phyloP scores from a whole-genome alignment of 2,329 filamentous ascomycete species.

The Pseudocercospora pini-densiflorae region DNA sequence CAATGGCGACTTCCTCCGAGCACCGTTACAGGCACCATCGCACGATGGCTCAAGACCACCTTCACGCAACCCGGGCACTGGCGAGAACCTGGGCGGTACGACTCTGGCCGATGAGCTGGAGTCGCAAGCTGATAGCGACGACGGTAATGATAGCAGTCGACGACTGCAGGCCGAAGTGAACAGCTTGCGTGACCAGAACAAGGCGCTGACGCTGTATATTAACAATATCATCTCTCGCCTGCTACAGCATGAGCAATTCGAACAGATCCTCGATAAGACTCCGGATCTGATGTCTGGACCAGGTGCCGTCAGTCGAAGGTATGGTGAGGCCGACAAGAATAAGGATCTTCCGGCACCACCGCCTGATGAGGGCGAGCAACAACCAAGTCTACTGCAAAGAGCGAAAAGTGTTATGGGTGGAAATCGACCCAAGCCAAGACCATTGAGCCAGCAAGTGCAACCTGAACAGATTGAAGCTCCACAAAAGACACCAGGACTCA shows the following conservation, averaged over 20 bases:
- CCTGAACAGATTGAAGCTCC: slow-evolving; percentile 15
- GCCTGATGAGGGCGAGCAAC: slow-evolving; percentile 58
- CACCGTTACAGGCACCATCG: slow-evolving; percentile 26
- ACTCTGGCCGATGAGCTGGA: slow-evolving; percentile 89
- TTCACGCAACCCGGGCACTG: slow-evolving; percentile 40
- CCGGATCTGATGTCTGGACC: slow-evolving; percentile 62
- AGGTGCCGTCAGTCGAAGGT: slow-evolving; percentile 25
- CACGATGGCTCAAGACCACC: slow-evolving; percentile 59
- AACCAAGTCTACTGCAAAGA: slow-evolving; percentile 57
- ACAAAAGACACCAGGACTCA: slow-evolving; percentile 38
- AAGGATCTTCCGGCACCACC: slow-evolving; percentile 86
- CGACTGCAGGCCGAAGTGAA: slow-evolving; percentile 77
- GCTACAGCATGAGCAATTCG: slow-evolving; percentile 91
- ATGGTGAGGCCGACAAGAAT: slow-evolving; percentile 57
- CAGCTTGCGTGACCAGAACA: slow-evolving; percentile 88
- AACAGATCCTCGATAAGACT: slow-evolving; percentile 86
- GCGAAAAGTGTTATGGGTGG: slow-evolving; percentile 63
- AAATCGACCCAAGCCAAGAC: slow-evolving; percentile 37
- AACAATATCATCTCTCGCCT: slow-evolving; percentile 98
- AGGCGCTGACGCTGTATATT: slow-evolving; percentile 95
- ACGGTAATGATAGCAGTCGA: slow-evolving; percentile 66
- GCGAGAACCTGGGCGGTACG: slow-evolving; percentile 46
- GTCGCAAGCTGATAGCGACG: slow-evolving; percentile 58
- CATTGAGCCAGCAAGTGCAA: slow-evolving; percentile 37
- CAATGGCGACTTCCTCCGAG: slow-evolving; percentile 72